Percentiles rank a stretch among this genome's conserved stretches.
Conservation (phyloP, 257 asterid species). For the Penstemon newberryi region DNA sequence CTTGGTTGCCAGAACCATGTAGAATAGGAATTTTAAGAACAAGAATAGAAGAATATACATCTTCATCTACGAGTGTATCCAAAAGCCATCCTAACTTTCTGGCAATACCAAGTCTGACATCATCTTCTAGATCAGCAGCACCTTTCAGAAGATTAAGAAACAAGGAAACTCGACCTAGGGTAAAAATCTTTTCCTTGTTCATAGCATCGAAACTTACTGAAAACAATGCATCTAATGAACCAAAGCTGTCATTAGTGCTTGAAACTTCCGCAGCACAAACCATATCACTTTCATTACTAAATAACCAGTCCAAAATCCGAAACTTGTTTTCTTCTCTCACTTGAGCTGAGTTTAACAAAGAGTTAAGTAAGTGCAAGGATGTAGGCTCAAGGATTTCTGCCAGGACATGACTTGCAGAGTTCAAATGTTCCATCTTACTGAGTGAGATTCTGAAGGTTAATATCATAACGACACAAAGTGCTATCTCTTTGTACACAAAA, state of each 20-base stretch:
- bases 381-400: constrained; percentile 83
- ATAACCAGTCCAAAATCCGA: constrained; percentile 76
- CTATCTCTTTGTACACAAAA: constrained; percentile 65
- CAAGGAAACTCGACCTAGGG: constrained; percentile 62
- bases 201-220: constrained; percentile 43
- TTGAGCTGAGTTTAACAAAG: constrained; percentile 69
- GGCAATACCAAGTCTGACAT: constrained; percentile 56
- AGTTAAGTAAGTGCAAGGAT: constrained; percentile 78
- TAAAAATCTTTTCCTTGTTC: constrained; percentile 47
- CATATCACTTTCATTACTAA: constrained; percentile 37
- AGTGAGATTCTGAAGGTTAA: constrained; percentile 68
- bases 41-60: constrained; percentile 60
- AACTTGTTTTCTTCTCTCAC: constrained; percentile 62
- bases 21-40: constrained; percentile 49
- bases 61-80: constrained; percentile 59
- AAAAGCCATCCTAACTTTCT: constrained; percentile 88
- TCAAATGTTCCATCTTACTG: constrained; percentile 58
- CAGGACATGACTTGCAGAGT: constrained; percentile 63
- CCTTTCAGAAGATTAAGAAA: constrained; percentile 62
- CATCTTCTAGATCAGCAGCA: constrained; percentile 76
- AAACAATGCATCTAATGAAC: constrained; percentile 42
- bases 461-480: constrained; percentile 59
- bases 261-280: constrained; percentile 30
- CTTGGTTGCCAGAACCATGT: constrained; percentile 44
- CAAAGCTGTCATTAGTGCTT: constrained; percentile 21